A percentile compares a stretch with the other conserved stretches of the same genome.
Conservation (phyloP, 2,329 filamentous ascomycete species). For the Botrytis byssoidea region DNA sequence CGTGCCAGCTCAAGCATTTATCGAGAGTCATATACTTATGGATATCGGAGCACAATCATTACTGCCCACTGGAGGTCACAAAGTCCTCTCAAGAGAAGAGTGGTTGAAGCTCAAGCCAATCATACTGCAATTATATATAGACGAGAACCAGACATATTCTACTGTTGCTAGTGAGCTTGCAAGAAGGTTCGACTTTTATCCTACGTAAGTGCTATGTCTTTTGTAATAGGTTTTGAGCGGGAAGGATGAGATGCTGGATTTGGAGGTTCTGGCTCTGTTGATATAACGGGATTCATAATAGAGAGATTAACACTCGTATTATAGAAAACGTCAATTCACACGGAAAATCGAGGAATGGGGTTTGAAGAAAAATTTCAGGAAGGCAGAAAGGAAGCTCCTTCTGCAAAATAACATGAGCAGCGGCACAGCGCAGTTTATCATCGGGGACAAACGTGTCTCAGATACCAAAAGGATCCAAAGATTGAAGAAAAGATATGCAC, state of each 20-base stretch:
- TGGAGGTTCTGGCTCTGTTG: background rate
- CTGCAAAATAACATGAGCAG: background rate
- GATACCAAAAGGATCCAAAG: background rate
- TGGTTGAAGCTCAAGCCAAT: constrained; percentile 9
- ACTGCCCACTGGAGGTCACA: background rate
- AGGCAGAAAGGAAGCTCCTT: background rate
- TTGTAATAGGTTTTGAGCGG: too few relatives aligned
- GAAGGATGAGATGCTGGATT: background rate
- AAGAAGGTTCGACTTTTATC: background rate
- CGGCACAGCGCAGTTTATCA: background rate
- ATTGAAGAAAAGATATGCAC: background rate
- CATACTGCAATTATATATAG: constrained; percentile 3
- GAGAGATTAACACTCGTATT: background rate
- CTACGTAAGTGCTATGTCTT: background rate
- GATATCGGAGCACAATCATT: background rate
- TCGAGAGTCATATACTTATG: background rate
- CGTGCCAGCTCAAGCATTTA: background rate
- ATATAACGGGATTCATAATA: accelerated
- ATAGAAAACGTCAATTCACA: constrained; percentile 11
- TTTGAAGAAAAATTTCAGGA: constrained; percentile 14
- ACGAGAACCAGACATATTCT: background rate
- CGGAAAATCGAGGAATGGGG: constrained; percentile 11
- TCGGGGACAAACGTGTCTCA: background rate
- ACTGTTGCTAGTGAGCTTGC: background rate
- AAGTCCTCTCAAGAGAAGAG: background rate